Percentiles rank a stretch among this genome's conserved stretches.
Conservation (phyloP, 225 moss, liverwort and hornwort species). For the Climacium dendroides region DNA sequence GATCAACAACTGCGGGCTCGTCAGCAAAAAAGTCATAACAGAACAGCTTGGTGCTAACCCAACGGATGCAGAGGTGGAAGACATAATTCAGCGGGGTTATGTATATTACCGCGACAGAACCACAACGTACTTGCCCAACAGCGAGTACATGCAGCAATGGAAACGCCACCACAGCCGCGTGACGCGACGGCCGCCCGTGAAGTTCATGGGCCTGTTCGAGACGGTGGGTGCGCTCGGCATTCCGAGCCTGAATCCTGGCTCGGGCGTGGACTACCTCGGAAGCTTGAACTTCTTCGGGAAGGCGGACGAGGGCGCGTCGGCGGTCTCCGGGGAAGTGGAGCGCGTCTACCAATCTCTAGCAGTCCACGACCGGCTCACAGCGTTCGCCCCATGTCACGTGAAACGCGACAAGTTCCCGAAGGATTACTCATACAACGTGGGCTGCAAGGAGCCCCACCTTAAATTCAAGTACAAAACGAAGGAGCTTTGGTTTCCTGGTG, state of each 20-base stretch:
- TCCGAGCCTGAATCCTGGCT: constrained; percentile 9
- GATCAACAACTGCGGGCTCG: constrained; percentile 37
- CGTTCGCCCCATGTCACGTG: constrained; percentile 20
- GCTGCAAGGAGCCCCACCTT: background rate
- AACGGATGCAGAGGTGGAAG: background rate
- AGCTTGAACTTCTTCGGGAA: constrained; percentile 21
- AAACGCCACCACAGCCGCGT: background rate
- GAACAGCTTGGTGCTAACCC: background rate
- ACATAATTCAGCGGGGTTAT: constrained; percentile 9
- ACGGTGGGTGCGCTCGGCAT: constrained; percentile 33
- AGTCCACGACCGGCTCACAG: constrained; percentile 19
- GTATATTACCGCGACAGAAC: constrained; percentile 19
- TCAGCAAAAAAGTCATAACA: background rate
- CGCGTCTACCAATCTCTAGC: constrained; percentile 32
- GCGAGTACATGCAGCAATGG: constrained; percentile 7
- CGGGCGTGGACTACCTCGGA: constrained; percentile 12
- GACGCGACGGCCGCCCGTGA: constrained; percentile 3
- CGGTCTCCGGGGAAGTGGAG: constrained; percentile 34
- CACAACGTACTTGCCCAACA: background rate
- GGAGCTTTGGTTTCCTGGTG: constrained; percentile 35
- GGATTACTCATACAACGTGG: constrained; percentile 6
- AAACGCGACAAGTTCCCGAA: background rate
- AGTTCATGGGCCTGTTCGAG: constrained; percentile 38
- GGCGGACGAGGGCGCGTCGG: constrained; percentile 19
- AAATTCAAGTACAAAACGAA: background rate